Percentiles rank a stretch among this genome's conserved stretches.
These are phyloP conservation scores for Euphrasia arctica DNA, from an alignment of 305 asterid species.

Conservation along the genomic window DNA sequence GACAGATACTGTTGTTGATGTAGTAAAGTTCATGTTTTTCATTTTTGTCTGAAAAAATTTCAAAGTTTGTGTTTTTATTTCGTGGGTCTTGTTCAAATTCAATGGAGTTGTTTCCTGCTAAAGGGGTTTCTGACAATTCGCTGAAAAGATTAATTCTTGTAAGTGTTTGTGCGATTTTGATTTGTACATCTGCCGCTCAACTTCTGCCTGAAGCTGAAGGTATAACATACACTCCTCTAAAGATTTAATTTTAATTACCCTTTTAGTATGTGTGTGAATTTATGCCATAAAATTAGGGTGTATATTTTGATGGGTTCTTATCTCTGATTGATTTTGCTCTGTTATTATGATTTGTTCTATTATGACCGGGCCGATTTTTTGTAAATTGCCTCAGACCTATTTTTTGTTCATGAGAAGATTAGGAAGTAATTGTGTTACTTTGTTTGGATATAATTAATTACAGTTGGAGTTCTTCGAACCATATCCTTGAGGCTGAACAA, in stretches of 20 bases:
- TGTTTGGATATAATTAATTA: neutral
- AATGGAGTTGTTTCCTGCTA: slow-evolving; percentile 22
- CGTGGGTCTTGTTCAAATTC: neutral
- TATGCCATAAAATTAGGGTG: neutral
- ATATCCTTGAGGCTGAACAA: slow-evolving; percentile 56
- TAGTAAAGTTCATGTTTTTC: neutral
- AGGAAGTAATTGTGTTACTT: neutral
- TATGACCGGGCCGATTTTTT: too few relatives aligned
- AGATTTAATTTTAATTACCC: too few relatives aligned
- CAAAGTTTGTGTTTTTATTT: neutral
- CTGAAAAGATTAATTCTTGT: slow-evolving; percentile 24
- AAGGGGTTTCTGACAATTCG: neutral
- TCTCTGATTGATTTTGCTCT: too few relatives aligned
- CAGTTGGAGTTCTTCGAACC: slow-evolving; percentile 59
- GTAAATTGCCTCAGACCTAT: too few relatives aligned
- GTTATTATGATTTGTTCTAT: too few relatives aligned
- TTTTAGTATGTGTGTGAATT: neutral
- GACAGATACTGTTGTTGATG: too few relatives aligned
- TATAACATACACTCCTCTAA: slow-evolving; percentile 10
- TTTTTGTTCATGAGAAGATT: too few relatives aligned
- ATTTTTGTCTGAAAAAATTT: neutral
- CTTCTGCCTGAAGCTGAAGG: slow-evolving; percentile 59
- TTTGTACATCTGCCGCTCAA: slow-evolving; percentile 40
- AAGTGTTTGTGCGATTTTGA: slow-evolving; percentile 23
- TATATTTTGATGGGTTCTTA: neutral